Percentiles rank a stretch among this genome's conserved stretches.
Conservation (phyloP, 2,329 filamentous ascomycete species). For the Geoglossum cookeanum region DNA sequence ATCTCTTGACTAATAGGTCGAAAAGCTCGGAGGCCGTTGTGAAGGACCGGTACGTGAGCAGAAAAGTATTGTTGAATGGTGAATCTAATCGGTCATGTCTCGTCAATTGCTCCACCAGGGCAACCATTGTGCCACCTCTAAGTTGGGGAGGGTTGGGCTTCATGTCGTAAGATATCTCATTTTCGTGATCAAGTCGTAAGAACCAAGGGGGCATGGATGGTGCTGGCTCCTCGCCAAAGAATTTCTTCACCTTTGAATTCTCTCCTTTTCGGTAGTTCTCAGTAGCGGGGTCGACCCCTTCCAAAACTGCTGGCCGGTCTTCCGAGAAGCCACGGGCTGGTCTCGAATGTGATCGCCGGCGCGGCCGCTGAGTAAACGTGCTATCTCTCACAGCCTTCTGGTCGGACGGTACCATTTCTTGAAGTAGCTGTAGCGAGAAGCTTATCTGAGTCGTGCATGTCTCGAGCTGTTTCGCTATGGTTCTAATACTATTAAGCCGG, state of each 20-base stretch:
- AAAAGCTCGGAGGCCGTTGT: slow-evolving; percentile 81
- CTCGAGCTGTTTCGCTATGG: slow-evolving; percentile 63
- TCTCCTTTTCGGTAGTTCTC: slow-evolving; percentile 22
- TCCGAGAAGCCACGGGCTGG: background rate
- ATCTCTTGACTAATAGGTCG: slow-evolving; percentile 77
- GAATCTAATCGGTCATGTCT: slow-evolving; percentile 90
- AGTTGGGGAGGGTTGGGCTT: slow-evolving; percentile 60
- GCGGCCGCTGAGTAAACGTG: background rate
- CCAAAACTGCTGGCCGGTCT: background rate
- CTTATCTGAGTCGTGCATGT: slow-evolving; percentile 73
- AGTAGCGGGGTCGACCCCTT: slow-evolving; percentile 14
- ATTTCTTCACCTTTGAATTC: slow-evolving; percentile 29
- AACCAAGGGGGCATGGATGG: slow-evolving; percentile 69
- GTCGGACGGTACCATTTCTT: slow-evolving; percentile 49
- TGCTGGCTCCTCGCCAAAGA: slow-evolving; percentile 33
- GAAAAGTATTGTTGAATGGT: slow-evolving; percentile 92
- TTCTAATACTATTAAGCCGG: slow-evolving; percentile 60
- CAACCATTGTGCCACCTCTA: slow-evolving; percentile 75
- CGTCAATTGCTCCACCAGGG: slow-evolving; percentile 84
- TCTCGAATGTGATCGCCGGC: background rate
- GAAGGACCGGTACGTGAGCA: slow-evolving; percentile 91
- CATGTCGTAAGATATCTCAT: slow-evolving; percentile 74
- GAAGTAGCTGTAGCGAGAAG: slow-evolving; percentile 70
- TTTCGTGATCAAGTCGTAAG: slow-evolving; percentile 69
- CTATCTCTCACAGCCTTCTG: background rate